Evolutionary conservation across 495 filamentous ascomycete genomes (phyloP).

Genomic region (Darksidea phi): DNA sequence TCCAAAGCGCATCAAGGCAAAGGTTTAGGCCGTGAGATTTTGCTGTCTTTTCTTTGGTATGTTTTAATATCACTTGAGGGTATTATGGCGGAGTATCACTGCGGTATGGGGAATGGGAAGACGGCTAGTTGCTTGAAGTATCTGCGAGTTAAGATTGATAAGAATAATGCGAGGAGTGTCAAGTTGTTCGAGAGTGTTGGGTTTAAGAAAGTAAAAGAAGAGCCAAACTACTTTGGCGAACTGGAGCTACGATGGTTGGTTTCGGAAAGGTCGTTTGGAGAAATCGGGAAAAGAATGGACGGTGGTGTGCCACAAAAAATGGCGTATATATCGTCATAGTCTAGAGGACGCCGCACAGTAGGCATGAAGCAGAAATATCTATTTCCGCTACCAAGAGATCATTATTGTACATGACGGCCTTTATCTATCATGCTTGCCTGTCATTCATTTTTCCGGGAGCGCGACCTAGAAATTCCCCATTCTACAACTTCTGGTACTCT

Average conservation of each 20-base stretch:
- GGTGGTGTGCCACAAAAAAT: not conserved
- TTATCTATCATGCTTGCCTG: conserved; percentile 1
- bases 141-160: conserved; percentile 62
- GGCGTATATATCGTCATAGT: conserved; percentile 15
- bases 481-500: conserved; percentile 93
- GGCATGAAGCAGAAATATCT: not conserved
- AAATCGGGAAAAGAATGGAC: conserved; percentile 10
- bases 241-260: conserved; percentile 52
- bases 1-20: conserved; percentile 53
- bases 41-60: conserved; percentile 69
- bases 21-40: conserved; percentile 64
- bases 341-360: not conserved
- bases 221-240: conserved; percentile 68
- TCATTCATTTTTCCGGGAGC: not conserved
- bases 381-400: not conserved
- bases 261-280: not conserved
- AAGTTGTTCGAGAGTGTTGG: conserved; percentile 59
- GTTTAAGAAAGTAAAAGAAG: conserved; percentile 52
- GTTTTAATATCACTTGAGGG: conserved; percentile 49
- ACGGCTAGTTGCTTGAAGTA: conserved; percentile 29
- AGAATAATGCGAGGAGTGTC: conserved; percentile 56
- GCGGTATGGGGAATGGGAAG: not conserved
- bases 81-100: conserved; percentile 61
- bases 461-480: not conserved
- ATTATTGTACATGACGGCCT: not conserved